phyloP scores from a whole-genome alignment of 2,329 filamentous ascomycete species.

The Amesomyces nigricolor region DNA sequence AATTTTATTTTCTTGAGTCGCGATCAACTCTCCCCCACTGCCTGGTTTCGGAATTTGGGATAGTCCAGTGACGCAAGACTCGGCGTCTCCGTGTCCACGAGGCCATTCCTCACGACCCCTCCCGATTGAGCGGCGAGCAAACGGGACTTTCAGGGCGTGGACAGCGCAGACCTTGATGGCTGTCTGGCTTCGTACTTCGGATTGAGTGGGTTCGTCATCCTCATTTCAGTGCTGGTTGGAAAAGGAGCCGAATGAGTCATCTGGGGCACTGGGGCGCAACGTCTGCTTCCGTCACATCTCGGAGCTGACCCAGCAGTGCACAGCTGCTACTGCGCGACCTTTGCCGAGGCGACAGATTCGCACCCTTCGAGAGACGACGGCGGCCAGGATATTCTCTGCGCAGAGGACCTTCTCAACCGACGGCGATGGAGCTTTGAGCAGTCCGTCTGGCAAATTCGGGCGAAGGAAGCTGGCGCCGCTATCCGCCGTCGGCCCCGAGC shows the following conservation, averaged over 20 bases:
- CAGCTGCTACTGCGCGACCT: slow-evolving; percentile 14
- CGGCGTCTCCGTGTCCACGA: background rate
- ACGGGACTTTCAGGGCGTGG: background rate
- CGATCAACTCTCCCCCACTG: too few relatives aligned
- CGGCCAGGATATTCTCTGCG: background rate
- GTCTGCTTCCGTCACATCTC: background rate
- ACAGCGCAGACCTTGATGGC: background rate
- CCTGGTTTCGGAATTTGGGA: too few relatives aligned
- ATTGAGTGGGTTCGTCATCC: background rate
- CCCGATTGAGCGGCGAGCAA: slow-evolving; percentile 4
- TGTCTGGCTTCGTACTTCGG: background rate
- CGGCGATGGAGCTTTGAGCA: slow-evolving; percentile 1
- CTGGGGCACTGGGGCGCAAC: background rate
- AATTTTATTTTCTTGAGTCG: too few relatives aligned
- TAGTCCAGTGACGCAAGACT: background rate
- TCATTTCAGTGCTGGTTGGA: slow-evolving; percentile 8
- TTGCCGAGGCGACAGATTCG: background rate
- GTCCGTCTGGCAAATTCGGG: background rate
- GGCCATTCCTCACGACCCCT: background rate
- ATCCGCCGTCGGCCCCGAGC: too few relatives aligned
- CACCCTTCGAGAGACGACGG: background rate
- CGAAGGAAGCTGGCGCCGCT: background rate
- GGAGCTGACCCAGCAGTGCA: background rate
- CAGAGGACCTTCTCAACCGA: too few relatives aligned
- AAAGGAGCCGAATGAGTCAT: slow-evolving; percentile 12